Evolutionary conservation across 768 basidiomycete genomes (phyloP).

Genomic region (Suillus subalutaceus): DNA sequence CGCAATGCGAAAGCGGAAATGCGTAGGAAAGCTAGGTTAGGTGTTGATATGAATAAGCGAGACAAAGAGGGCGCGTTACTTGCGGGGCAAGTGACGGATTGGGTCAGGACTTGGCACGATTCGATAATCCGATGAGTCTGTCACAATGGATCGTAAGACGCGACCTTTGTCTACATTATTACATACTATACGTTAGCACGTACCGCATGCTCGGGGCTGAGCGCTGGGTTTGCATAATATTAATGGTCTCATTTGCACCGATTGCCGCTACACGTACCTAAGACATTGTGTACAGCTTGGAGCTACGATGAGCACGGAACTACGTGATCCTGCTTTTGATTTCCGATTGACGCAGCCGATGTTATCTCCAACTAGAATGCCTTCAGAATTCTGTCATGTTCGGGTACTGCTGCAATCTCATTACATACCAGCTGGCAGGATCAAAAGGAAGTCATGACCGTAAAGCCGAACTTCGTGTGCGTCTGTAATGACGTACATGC

Average conservation of each 20-base stretch:
- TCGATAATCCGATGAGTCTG: background rate
- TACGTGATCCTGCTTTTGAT: background rate
- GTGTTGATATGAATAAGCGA: conserved; percentile 42
- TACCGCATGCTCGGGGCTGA: background rate
- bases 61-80: conserved; percentile 46
- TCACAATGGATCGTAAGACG: background rate
- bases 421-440: background rate
- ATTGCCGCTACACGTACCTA: background rate
- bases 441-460: background rate
- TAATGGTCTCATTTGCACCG: background rate
- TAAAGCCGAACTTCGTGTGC: background rate
- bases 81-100: conserved; percentile 51
- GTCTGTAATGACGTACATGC: background rate
- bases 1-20: conserved; percentile 48
- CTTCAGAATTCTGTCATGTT: background rate
- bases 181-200: background rate
- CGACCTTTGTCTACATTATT: background rate
- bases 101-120: conserved; percentile 39
- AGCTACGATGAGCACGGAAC: background rate
- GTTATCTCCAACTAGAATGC: background rate
- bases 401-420: background rate
- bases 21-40: conserved; percentile 41
- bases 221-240: background rate
- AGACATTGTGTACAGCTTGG: background rate
- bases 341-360: background rate